phyloP scores from a whole-genome alignment of 1,284 basidiomycete species.

The Ganoderma multipileum region DNA sequence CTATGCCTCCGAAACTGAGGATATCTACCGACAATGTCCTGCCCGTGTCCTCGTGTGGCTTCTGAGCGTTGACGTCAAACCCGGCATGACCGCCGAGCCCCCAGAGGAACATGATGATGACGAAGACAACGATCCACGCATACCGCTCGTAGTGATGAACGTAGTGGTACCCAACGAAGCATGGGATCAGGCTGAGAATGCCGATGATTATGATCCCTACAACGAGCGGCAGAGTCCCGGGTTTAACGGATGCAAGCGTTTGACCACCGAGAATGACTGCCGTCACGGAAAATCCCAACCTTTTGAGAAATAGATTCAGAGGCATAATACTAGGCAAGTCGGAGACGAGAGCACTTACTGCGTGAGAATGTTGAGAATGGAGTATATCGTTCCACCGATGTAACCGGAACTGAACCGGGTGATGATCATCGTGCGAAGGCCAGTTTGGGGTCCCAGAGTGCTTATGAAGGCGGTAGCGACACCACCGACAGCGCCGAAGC shows the following conservation, averaged over 20 bases:
- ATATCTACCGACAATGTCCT: conserved; percentile 52
- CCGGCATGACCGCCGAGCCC: conserved; percentile 61
- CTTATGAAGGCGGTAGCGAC: conserved; percentile 57
- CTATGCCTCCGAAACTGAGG: conserved; percentile 63
- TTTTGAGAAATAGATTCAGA: conserved; percentile 25
- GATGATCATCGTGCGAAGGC: conserved; percentile 68
- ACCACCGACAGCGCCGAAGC: conserved; percentile 51
- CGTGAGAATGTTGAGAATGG: conserved; percentile 64
- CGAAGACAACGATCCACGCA: conserved; percentile 63
- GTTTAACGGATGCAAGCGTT: conserved; percentile 51
- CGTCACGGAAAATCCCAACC: conserved; percentile 54
- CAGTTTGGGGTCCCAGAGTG: conserved; percentile 66
- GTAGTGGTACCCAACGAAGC: conserved; percentile 57
- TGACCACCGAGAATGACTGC: conserved; percentile 57
- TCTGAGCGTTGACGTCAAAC: conserved; percentile 54
- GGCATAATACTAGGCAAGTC: background rate
- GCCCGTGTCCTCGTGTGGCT: conserved; percentile 52
- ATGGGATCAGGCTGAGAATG: conserved; percentile 52
- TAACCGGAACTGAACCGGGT: conserved; percentile 64
- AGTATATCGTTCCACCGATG: conserved; percentile 60
- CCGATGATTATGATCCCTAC: conserved; percentile 54
- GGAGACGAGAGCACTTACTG: conserved; percentile 44
- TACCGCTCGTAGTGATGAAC: conserved; percentile 68
- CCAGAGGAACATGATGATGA: conserved; percentile 63
- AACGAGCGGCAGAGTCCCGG: conserved; percentile 50